Conservation (phyloP, 2,329 filamentous ascomycete genomes). For the Neocucurbitaria cava region DNA sequence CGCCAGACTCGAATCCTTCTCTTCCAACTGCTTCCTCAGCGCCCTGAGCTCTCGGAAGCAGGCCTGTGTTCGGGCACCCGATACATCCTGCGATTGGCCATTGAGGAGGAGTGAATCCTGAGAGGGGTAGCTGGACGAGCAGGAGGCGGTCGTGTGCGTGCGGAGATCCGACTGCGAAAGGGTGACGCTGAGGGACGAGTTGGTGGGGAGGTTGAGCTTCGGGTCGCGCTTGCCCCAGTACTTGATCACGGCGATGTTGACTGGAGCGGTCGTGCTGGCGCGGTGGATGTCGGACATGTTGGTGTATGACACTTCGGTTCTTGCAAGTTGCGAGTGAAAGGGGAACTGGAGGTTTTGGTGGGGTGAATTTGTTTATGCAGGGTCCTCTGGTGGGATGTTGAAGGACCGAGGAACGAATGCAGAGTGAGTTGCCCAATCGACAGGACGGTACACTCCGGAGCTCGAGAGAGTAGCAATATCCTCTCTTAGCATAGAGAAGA, state of each 20-base stretch:
- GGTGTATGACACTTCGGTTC: constrained; percentile 1
- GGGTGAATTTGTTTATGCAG: constrained; percentile 40
- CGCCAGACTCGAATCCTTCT: constrained; percentile 74
- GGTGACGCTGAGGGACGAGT: constrained; percentile 96
- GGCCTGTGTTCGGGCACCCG: constrained; percentile 88
- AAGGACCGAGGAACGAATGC: constrained; percentile 1
- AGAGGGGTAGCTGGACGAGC: constrained; percentile 73
- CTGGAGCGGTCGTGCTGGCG: constrained; percentile 93
- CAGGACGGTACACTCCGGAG: not conserved
- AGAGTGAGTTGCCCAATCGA: not conserved
- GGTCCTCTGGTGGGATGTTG: constrained; percentile 23
- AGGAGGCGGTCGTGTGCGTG: constrained; percentile 94
- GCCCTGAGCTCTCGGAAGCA: constrained; percentile 87
- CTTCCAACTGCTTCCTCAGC: constrained; percentile 78
- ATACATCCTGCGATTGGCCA: constrained; percentile 80
- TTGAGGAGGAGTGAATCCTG: constrained; percentile 84
- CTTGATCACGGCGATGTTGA: constrained; percentile 98
- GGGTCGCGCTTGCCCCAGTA: constrained; percentile 98
- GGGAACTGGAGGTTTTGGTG: constrained; percentile 22
- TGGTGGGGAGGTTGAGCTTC: constrained; percentile 94
- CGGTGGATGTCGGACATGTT: constrained; percentile 71
- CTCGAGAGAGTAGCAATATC: not conserved
- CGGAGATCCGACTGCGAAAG: constrained; percentile 92
- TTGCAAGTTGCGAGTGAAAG: constrained; percentile 9
- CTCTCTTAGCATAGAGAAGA: not conserved